Base-by-base conservation (phyloP, 2,329 filamentous ascomycete species). In the Apiospora rasikravindrae region DNA sequence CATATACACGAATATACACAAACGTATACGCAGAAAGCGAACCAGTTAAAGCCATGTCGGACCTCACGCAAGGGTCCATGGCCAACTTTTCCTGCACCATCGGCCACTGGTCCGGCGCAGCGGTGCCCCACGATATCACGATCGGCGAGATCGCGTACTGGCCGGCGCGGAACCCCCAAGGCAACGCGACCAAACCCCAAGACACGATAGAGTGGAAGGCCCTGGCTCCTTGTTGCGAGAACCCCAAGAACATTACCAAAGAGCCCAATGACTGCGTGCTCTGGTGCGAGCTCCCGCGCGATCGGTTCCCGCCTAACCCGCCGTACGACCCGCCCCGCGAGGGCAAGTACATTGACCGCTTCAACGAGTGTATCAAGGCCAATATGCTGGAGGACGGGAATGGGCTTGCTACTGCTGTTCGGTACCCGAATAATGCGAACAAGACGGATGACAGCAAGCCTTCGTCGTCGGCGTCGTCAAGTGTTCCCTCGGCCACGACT, bases 231-330 rank as follows among this genome's bases (percentile, higher is more conserved):
- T 61, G 53, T 16, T 61, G 53, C 53, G 53, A 19, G 53, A 22
- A 22, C 53, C 0, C 26, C 1, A 7, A 11, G 16, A 37, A 37
- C 7, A 8, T 61, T 16, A 37, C 29, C 53, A 61, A 61, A 16
- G 6, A 10, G 29, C 6, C 6, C 16, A 29, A 61, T 29, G 53
- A 37, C 53, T 61, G 53, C 29, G 53, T 61, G 29, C 53, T 61
- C 53, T 61, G 53, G 53, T 61, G 53, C 16, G 53, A 61, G 53
- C 53, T 61, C 29, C 53, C 53, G 53, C 29, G 29, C 53, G 29
- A 61, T 29, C 1, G 2, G 16, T 61, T n/a, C 29, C 53, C 53
- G 53, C 53, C 53, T 7, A 61, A 61, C 53, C 29, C 51, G 14
- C 6, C 14, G 26, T 16, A 37, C 16, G 29, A 37, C 53, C 53